These are phyloP conservation scores for Neoascochyta sp. DNA, from an alignment of 2,329 filamentous ascomycete species.

Conservation along the genomic window DNA sequence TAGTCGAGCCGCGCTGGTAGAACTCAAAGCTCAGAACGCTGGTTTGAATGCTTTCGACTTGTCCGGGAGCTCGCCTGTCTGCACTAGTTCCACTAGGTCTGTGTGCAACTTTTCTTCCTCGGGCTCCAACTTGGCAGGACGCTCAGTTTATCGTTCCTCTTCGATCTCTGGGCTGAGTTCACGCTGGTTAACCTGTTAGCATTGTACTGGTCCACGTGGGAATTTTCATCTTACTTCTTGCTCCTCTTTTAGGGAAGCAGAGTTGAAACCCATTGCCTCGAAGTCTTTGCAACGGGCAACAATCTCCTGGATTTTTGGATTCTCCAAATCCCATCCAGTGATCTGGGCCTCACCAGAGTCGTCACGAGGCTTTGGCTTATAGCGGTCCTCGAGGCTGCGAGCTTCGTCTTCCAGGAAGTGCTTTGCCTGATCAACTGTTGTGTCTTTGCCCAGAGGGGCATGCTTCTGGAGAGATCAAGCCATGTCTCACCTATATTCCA, in stretches of 20 bases:
- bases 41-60: slow-evolving; percentile 38
- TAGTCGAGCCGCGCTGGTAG: slow-evolving; percentile 41
- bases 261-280: slow-evolving; percentile 25
- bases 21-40: slow-evolving; percentile 46
- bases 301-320: slow-evolving; percentile 19
- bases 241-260: slow-evolving; percentile 56
- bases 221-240: slow-evolving; percentile 43
- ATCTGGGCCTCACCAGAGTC: slow-evolving; percentile 1
- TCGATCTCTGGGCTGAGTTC: slow-evolving; percentile 64
- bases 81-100: slow-evolving; percentile 44
- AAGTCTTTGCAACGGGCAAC: slow-evolving; percentile 21
- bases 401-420: slow-evolving; percentile 56
- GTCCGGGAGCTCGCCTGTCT: slow-evolving; percentile 30
- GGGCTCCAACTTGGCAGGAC: slow-evolving; percentile 43
- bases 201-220: no score
- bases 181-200: slow-evolving; percentile 42
- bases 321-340: slow-evolving; percentile 11
- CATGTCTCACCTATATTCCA: slow-evolving; percentile 61
- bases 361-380: slow-evolving; percentile 38
- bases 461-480: slow-evolving; percentile 46
- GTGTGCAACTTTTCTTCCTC: slow-evolving; percentile 43
- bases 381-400: slow-evolving; percentile 51
- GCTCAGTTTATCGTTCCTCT: slow-evolving; percentile 55
- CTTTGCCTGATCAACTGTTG: slow-evolving; percentile 31
- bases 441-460: slow-evolving; percentile 55